These are phyloP conservation scores for Phytophthora pinifolia DNA, from an alignment of 352 stramenopile genomes.

Conservation along the genomic window DNA sequence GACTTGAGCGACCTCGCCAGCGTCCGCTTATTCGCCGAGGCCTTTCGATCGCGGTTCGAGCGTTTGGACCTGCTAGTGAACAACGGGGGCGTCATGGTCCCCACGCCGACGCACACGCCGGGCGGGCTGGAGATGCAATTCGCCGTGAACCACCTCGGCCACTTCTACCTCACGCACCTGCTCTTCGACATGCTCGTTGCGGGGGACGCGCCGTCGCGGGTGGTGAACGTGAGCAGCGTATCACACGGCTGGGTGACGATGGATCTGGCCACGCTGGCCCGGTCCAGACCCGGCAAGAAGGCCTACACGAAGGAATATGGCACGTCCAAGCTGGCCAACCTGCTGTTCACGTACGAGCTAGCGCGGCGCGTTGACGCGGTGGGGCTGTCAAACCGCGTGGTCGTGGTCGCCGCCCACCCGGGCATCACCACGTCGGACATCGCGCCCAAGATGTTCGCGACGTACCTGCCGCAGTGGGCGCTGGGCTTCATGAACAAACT, in stretches of 20 bases:
- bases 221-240: conserved; percentile 44
- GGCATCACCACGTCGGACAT: conserved; percentile 35
- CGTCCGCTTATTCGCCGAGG: conserved; percentile 33
- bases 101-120: conserved; percentile 30
- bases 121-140: conserved; percentile 62
- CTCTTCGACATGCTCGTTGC: conserved; percentile 51
- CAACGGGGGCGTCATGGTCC: conserved; percentile 56
- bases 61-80: conserved; percentile 57
- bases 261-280: conserved; percentile 31
- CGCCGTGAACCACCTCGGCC: conserved; percentile 58
- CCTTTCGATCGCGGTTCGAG: conserved; percentile 40
- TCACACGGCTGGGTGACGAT: conserved; percentile 33
- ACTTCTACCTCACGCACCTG: conserved; percentile 56
- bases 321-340: conserved; percentile 45
- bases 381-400: conserved; percentile 25
- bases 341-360: conserved; percentile 52
- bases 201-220: conserved; percentile 19
- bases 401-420: conserved; percentile 36
- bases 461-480: conserved; percentile 28
- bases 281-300: conserved; percentile 29
- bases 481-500: conserved; percentile 31
- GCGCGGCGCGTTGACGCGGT: conserved; percentile 30
- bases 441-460: conserved; percentile 28
- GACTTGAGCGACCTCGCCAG: conserved; percentile 46
- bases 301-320: conserved; percentile 49